A percentile compares a stretch with the other conserved stretches of the same genome.
phyloP scores from a whole-genome alignment of 495 filamentous ascomycete genomes.

The Penicillium robsamsonii region DNA sequence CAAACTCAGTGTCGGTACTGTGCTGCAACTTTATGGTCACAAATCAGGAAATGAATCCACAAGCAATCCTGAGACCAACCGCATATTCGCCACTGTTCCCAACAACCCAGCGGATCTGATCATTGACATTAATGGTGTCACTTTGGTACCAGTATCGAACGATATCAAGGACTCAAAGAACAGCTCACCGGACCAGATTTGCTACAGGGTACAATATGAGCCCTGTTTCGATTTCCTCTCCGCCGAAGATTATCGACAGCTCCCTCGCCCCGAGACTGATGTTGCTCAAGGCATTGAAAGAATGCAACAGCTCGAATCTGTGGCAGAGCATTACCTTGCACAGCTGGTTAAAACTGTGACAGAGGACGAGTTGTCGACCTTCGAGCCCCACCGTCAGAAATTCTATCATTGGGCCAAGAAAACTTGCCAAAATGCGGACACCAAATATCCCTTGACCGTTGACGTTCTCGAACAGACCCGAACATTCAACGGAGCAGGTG shows the following conservation, averaged over 20 bases:
- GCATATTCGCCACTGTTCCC: conserved; percentile 26
- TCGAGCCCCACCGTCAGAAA: conserved; percentile 22
- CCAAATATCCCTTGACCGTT: background rate
- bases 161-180: conserved; percentile 19
- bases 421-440: conserved; percentile 11
- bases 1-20: conserved; percentile 16
- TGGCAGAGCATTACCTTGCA: conserved; percentile 35
- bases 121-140: conserved; percentile 23
- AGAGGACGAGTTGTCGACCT: conserved; percentile 28
- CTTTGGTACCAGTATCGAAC: conserved; percentile 22
- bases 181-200: conserved; percentile 16
- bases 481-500: conserved; percentile 18
- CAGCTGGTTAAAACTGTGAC: conserved; percentile 31
- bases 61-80: conserved; percentile 29
- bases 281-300: conserved; percentile 14
- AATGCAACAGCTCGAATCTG: conserved; percentile 39
- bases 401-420: conserved; percentile 33
- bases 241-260: conserved; percentile 20
- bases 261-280: conserved; percentile 14
- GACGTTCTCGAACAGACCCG: conserved; percentile 17
- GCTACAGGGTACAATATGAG: conserved; percentile 55
- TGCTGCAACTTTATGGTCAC: conserved; percentile 23
- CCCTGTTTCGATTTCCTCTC: conserved; percentile 40
- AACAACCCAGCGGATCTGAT: conserved; percentile 13
- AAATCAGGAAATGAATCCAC: conserved; percentile 30